A percentile compares a stretch with the other conserved stretches of the same genome.
These are phyloP conservation scores for Hemileccinum rubropunctum DNA, from an alignment of 768 basidiomycete genomes.

Conservation along the genomic window DNA sequence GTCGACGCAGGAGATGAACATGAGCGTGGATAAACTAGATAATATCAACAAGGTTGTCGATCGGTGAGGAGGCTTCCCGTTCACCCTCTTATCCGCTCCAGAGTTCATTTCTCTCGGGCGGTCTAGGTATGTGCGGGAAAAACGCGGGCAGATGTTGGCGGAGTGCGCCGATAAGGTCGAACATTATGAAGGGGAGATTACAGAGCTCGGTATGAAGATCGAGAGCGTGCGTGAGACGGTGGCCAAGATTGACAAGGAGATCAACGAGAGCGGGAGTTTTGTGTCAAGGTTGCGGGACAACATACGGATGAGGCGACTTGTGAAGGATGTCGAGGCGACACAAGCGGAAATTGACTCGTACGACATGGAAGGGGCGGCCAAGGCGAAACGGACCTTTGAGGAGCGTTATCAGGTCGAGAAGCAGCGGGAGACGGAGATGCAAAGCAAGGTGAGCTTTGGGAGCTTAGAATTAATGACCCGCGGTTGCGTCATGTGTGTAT, in stretches of 20 bases:
- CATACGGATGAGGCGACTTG: constrained; percentile 68
- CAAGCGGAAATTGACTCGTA: constrained; percentile 69
- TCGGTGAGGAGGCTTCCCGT: constrained; percentile 40
- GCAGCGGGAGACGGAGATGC: constrained; percentile 67
- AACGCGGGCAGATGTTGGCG: constrained; percentile 55
- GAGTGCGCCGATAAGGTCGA: constrained; percentile 58
- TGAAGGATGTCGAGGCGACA: constrained; percentile 60
- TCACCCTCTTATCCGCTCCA: neutral
- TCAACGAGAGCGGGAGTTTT: constrained; percentile 70
- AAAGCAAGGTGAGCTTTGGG: constrained; percentile 52
- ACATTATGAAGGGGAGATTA: constrained; percentile 44
- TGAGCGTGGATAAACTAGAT: constrained; percentile 58
- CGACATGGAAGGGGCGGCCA: constrained; percentile 85
- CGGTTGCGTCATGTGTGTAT: neutral
- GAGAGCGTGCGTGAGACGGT: constrained; percentile 44
- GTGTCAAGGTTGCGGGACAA: constrained; percentile 80
- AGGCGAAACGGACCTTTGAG: constrained; percentile 81
- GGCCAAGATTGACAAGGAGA: constrained; percentile 67
- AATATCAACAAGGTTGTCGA: constrained; percentile 62
- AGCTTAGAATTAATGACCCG: constrained; percentile 4
- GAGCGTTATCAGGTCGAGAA: constrained; percentile 72
- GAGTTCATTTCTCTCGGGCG: neutral
- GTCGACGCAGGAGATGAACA: constrained; percentile 61
- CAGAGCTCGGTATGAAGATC: constrained; percentile 38
- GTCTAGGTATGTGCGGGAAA: constrained; percentile 72